Conservation (phyloP, 495 filamentous ascomycete genomes). For the Tuber borchii region DNA sequence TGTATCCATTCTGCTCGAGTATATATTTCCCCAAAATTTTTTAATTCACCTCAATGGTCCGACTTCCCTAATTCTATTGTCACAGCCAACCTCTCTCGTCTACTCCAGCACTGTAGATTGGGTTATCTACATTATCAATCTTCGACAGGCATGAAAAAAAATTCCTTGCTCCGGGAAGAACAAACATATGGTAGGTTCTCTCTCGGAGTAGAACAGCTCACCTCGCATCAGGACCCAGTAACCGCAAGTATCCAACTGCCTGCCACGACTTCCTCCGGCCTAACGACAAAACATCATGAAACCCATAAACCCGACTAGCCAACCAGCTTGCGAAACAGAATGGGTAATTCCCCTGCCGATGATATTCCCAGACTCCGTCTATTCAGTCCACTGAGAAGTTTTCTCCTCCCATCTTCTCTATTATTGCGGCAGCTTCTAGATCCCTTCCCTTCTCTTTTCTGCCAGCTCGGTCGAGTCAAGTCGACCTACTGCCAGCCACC, state of each 20-base stretch:
- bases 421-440: not conserved
- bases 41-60: not conserved
- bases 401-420: not conserved
- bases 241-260: slow-evolving; percentile 27
- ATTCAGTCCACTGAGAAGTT: slow-evolving; percentile 2
- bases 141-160: not conserved
- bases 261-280: slow-evolving; percentile 16
- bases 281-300: slow-evolving; percentile 35
- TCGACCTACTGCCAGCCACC: slow-evolving; percentile 11
- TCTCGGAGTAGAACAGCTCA: slow-evolving; percentile 31
- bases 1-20: not conserved
- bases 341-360: slow-evolving; percentile 30
- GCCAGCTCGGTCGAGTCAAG: slow-evolving; percentile 15
- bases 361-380: slow-evolving; percentile 5
- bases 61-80: slow-evolving; percentile 3
- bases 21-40: not conserved
- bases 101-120: not conserved
- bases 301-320: slow-evolving; percentile 32
- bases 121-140: not conserved
- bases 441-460: slow-evolving; percentile 9
- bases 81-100: not conserved
- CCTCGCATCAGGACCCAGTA: slow-evolving; percentile 33
- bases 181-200: slow-evolving; percentile 11
- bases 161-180: slow-evolving; percentile 3
- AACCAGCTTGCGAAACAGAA: slow-evolving; percentile 25